Evolutionary conservation across 2,329 filamentous ascomycete species (phyloP).

Genomic region (Aspergillus sp.): DNA sequence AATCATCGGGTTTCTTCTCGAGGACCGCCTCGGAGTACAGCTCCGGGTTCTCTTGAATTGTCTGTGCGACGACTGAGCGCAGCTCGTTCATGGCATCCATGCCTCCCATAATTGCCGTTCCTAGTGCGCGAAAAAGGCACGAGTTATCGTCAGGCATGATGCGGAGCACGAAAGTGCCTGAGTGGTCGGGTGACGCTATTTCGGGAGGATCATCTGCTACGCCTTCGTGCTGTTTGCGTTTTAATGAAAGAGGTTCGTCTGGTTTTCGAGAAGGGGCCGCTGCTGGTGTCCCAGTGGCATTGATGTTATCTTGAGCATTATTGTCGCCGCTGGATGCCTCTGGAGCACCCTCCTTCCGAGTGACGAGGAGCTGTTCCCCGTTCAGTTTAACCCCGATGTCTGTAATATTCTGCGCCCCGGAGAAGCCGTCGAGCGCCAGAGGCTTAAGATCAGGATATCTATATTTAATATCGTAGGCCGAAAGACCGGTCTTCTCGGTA

Average conservation of each 20-base stretch:
- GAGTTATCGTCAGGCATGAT: conserved; percentile 97
- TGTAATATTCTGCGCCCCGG: conserved; percentile 42
- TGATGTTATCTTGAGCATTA: too few species aligned
- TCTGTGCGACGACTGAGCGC: conserved; percentile 66
- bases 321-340: conserved; percentile 2
- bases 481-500: conserved; percentile 55
- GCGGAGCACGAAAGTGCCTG: conserved; percentile 60
- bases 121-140: conserved; percentile 86
- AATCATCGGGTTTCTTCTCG: conserved; percentile 62
- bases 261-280: conserved; percentile 6
- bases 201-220: conserved; percentile 54
- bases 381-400: conserved; percentile 56
- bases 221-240: conserved; percentile 35
- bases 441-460: conserved; percentile 67
- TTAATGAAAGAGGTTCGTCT: conserved; percentile 23
- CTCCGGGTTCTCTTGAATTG: conserved; percentile 64
- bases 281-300: conserved; percentile 2
- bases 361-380: conserved; percentile 61
- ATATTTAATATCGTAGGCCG: conserved; percentile 68
- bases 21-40: conserved; percentile 70
- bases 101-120: conserved; percentile 63
- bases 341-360: conserved; percentile 33
- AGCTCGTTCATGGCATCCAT: conserved; percentile 64
- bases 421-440: conserved; percentile 52
- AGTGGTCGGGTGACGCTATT: conserved; percentile 48